Conservation (phyloP, 2,329 filamentous ascomycete genomes). For the Colletotrichum sp. region DNA sequence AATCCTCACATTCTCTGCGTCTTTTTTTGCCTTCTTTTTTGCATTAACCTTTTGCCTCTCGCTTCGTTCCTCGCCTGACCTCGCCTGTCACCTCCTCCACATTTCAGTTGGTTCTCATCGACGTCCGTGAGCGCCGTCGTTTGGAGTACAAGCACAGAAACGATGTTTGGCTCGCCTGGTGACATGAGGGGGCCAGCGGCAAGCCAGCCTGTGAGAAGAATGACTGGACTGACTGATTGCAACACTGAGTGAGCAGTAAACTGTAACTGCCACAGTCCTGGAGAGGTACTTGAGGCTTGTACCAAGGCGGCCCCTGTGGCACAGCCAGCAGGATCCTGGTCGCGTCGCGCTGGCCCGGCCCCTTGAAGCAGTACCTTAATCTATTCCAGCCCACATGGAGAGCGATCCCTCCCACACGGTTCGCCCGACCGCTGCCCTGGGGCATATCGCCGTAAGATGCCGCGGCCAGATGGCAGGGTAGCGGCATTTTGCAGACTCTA, state of each 20-base stretch:
- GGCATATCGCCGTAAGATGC: slow-evolving; percentile 4
- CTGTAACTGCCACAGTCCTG: background rate
- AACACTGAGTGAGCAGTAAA: background rate
- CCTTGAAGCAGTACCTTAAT: slow-evolving; percentile 23
- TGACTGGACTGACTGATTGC: background rate
- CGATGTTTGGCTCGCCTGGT: background rate
- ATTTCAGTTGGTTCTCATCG: background rate
- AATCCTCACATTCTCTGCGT: background rate
- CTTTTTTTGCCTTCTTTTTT: background rate
- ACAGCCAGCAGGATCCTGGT: slow-evolving; percentile 15
- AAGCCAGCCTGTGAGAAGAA: background rate
- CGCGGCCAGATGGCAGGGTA: background rate
- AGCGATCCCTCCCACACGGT: slow-evolving; percentile 17
- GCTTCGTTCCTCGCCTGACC: background rate
- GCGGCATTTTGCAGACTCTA: background rate
- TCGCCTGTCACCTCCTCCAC: background rate
- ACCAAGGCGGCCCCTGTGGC: background rate
- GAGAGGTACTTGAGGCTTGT: background rate
- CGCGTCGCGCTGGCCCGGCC: slow-evolving; percentile 11
- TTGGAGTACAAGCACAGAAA: background rate
- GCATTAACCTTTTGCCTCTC: background rate
- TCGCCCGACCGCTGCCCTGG: slow-evolving; percentile 10
- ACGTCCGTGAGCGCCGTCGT: slow-evolving; percentile 2
- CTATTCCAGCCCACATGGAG: slow-evolving; percentile 15
- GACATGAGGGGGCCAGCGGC: background rate